Base-by-base conservation (phyloP, 1,284 basidiomycete genomes). In the Butyriboletus appendiculatus region DNA sequence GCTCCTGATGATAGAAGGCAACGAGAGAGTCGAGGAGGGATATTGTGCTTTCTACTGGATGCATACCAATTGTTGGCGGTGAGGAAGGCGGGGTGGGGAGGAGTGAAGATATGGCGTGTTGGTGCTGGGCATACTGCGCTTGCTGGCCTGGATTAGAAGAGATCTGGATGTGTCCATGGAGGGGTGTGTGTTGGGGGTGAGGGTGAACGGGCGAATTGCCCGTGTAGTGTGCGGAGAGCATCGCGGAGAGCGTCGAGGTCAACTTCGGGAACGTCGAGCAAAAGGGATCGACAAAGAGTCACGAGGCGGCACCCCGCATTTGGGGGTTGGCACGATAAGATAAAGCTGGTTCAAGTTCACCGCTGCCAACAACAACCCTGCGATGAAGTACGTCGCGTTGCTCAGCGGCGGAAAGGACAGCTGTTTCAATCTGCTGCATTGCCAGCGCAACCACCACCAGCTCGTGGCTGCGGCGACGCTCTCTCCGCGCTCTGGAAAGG, bases 341-440 rank as follows among this genome's bases (percentile, higher is more conserved):
- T 52, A 40, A 24, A 14, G 5, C 3, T n/a, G 2, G n/a, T 9
- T n/a, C 16, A 14, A 4, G 5, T 14, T 33, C 45, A 15, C 7
- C 42, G 18, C 10, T 16, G 22, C 15, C 26, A 16, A 61, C 46
- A 33, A 28, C 44, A 38, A 42, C 47, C 3, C 8, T 14, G 38
- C 41, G 22, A 96, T 97, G 94, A 96, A 95, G 75, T 94, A 96
- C 70, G 88, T 98, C 62, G 96, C 92, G 2, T 79, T 99, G 53
- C 85, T 99, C 46, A 98, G 95, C 52, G 97, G 97, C 33, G 97
- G 97, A 42, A 99, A 99, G 73, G 97, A 99, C 75, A 94, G 91
- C 68, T 97, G 95, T 78, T 99, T 90, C 80, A 98, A 98, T 67
- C 82, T 99, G 26, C 74, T 95, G 26, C 96, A 99, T 73, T 96